These are phyloP conservation scores for Cyclotella baltica DNA, from an alignment of 108 stramenopile genomes.

Conservation along the genomic window DNA sequence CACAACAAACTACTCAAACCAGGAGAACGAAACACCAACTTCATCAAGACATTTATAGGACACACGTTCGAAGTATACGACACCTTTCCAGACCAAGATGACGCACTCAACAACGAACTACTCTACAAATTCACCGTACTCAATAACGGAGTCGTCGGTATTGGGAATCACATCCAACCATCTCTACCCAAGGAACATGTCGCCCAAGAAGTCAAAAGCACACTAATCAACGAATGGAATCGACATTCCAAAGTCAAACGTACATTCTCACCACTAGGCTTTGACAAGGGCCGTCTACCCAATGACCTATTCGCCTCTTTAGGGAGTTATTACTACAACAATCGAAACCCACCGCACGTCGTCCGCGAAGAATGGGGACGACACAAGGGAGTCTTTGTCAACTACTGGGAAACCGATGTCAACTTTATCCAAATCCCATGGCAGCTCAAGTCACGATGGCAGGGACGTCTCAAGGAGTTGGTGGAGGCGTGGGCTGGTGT, in stretches of 20 bases:
- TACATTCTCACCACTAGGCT: slow-evolving; percentile 65
- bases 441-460: slow-evolving; percentile 70
- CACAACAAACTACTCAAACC: slow-evolving; percentile 47
- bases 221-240: slow-evolving; percentile 59
- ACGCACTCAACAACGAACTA: slow-evolving; percentile 32
- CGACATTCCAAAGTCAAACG: slow-evolving; percentile 56
- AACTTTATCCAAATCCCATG: slow-evolving; percentile 70
- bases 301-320: slow-evolving; percentile 77
- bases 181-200: slow-evolving; percentile 44
- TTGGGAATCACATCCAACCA: slow-evolving; percentile 40
- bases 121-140: slow-evolving; percentile 35
- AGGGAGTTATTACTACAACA: slow-evolving; percentile 83
- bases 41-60: slow-evolving; percentile 60
- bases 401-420: slow-evolving; percentile 88
- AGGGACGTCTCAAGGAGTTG: slow-evolving; percentile 63
- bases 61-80: slow-evolving; percentile 61
- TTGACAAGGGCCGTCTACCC: slow-evolving; percentile 65
- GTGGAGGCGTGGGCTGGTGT: slow-evolving; percentile 82
- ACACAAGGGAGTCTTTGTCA: slow-evolving; percentile 80
- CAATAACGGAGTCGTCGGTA: slow-evolving; percentile 52
- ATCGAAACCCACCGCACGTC: slow-evolving; percentile 53
- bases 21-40: slow-evolving; percentile 62
- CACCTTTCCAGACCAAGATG: slow-evolving; percentile 25
- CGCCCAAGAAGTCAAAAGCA: slow-evolving; percentile 50
- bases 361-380: slow-evolving; percentile 74